Evolutionary conservation across 495 filamentous ascomycete genomes (phyloP).

Genomic region (Tuber brumale): DNA sequence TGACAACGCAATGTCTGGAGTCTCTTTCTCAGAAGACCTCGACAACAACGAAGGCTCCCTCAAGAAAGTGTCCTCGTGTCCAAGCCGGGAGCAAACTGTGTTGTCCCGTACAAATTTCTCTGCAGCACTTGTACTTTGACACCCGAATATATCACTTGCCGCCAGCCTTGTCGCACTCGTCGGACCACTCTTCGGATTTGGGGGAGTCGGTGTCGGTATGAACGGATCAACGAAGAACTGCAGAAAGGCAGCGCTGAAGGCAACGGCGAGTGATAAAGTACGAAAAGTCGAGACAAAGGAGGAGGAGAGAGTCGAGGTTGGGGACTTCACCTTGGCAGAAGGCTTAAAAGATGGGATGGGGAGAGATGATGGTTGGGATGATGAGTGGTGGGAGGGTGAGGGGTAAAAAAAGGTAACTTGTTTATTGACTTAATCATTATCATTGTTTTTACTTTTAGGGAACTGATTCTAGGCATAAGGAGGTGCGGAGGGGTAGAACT

Average conservation of each 20-base stretch:
- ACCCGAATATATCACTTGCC: conserved; percentile 25
- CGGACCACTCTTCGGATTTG: conserved; percentile 16
- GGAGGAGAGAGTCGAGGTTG: conserved; percentile 9
- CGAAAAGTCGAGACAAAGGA: conserved; percentile 20
- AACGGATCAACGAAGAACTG: conserved; percentile 34
- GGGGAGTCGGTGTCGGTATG: conserved; percentile 12
- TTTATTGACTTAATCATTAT: conserved; percentile 11
- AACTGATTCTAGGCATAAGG: conserved; percentile 26
- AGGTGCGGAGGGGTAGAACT: conserved; percentile 26
- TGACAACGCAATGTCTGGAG: not conserved
- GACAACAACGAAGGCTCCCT: not conserved
- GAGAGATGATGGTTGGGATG: conserved; percentile 18
- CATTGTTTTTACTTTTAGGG: conserved; percentile 4
- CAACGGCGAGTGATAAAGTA: conserved; percentile 18
- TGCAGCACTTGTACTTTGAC: conserved; percentile 19
- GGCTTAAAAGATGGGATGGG: conserved; percentile 16
- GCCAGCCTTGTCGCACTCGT: conserved; percentile 16
- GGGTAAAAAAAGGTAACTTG: conserved; percentile 28
- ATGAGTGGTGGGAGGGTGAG: conserved; percentile 33
- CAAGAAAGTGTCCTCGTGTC: not conserved
- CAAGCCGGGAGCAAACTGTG: not conserved
- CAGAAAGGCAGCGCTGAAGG: conserved; percentile 20
- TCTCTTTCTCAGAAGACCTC: not conserved
- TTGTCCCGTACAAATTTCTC: conserved; percentile 10
- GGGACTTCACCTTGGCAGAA: conserved; percentile 13